Evolutionary conservation across 139 green algal species (phyloP).

Genomic region (Gonium pectorale): DNA sequence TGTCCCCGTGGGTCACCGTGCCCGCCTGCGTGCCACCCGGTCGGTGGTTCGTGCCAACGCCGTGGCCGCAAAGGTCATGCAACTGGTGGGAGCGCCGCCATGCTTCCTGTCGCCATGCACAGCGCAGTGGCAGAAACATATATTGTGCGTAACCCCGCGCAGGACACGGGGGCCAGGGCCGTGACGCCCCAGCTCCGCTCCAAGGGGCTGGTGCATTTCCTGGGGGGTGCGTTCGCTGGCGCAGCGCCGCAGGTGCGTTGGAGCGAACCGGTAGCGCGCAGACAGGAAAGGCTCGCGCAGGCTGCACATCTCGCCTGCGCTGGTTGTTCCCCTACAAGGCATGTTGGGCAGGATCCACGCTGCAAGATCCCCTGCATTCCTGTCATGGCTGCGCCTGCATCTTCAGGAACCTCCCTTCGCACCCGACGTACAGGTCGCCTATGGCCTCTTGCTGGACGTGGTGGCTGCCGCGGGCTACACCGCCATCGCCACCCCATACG

Average conservation of each 20-base stretch:
- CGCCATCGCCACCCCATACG: slow-evolving; percentile 75
- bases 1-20: too few relatives aligned
- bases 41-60: too few relatives aligned
- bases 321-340: too few relatives aligned
- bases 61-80: background rate
- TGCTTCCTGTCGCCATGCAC: background rate
- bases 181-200: slow-evolving; percentile 10
- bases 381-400: too few relatives aligned
- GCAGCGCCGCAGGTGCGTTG: slow-evolving; percentile 67
- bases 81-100: slow-evolving; percentile 1
- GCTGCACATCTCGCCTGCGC: too few relatives aligned
- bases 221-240: slow-evolving; percentile 78
- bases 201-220: slow-evolving; percentile 76
- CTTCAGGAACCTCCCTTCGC: too few relatives aligned
- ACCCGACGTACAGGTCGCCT: slow-evolving; percentile 55
- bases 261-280: too few relatives aligned
- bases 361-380: too few relatives aligned
- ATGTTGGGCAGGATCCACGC: too few relatives aligned
- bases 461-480: slow-evolving; percentile 70
- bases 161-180: slow-evolving; percentile 35
- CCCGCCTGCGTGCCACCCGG: too few relatives aligned
- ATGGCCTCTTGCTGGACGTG: slow-evolving; percentile 57
- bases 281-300: too few relatives aligned
- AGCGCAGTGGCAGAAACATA: too few relatives aligned
- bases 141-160: background rate